Conservation (phyloP, 2,329 filamentous ascomycete species). For the Aspergillus glaucus region DNA sequence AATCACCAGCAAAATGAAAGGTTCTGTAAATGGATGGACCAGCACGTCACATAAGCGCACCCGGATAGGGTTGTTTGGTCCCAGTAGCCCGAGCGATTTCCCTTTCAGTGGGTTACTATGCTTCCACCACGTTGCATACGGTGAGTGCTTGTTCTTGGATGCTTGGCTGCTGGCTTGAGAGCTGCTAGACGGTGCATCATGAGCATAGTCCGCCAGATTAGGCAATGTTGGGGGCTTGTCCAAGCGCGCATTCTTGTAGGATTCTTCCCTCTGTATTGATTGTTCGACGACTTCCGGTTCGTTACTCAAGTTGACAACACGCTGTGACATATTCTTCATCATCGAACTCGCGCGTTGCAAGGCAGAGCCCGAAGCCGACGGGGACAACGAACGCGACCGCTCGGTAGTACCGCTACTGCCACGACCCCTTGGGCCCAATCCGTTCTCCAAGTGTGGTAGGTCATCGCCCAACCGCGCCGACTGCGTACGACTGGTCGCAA, state of each 20-base stretch:
- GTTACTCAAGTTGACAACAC: conserved; percentile 95
- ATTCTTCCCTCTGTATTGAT: conserved; percentile 53
- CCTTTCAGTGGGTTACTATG: conserved; percentile 73
- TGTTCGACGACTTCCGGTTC: conserved; percentile 79
- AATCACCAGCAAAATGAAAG: conserved; percentile 78
- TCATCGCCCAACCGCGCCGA: conserved; percentile 56
- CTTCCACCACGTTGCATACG: conserved; percentile 40
- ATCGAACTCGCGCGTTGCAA: conserved; percentile 67
- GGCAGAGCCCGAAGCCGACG: conserved; percentile 56
- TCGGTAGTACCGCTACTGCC: conserved; percentile 49
- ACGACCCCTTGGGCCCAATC: conserved; percentile 45
- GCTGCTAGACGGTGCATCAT: conserved; percentile 34
- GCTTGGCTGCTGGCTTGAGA: conserved; percentile 28
- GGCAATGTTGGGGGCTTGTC: conserved; percentile 48
- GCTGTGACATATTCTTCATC: conserved; percentile 83
- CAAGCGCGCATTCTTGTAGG: conserved; percentile 47
- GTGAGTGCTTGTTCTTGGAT: conserved; percentile 25
- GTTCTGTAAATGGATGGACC: conserved; percentile 80
- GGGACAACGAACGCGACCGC: conserved; percentile 52
- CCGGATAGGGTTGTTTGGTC: conserved; percentile 68
- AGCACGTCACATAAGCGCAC: conserved; percentile 72
- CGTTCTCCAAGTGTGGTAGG: conserved; percentile 54
- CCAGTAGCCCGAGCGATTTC: conserved; percentile 77
- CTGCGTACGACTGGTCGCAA: conserved; percentile 31
- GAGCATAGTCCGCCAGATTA: conserved; percentile 40